Base-by-base conservation (phyloP, 2,329 filamentous ascomycete species). In the Xylariaceae sp. region DNA sequence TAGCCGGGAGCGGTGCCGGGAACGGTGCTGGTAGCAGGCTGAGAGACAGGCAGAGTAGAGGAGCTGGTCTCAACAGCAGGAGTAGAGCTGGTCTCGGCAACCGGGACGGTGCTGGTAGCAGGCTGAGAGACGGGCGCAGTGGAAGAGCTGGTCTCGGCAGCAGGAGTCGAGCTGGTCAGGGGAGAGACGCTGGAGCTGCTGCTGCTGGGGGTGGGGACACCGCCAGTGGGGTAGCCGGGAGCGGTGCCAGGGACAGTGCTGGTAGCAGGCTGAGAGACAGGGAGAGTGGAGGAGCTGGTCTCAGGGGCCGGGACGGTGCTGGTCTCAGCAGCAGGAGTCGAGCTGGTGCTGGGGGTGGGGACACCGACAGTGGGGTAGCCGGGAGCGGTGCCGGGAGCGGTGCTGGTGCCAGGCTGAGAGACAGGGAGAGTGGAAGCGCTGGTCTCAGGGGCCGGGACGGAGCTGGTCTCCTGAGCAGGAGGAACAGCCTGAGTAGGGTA, bases 161-260 rank as follows among this genome's bases (percentile, higher is more conserved):
- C 23, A 30, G 23, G 23, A 30, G 23, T 30, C 6, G 23, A 30
- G 23, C 23, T 30, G 23, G 23, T 30, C 23, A 30, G 23, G 4
- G 23, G 23, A 30, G 23, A 4, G 4, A 30, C 23, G 23, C 56
- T 35, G 9, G 55, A 48, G 48, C 23, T 49, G 17, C 57, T 53
- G 45, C 47, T 48, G 30, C 37, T 59, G 10, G 49, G 30, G 44
- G 58, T 44, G 15, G 56, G 23, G 15, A 8, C 15, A 59, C 8
- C 6, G 4, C 56, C 56, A 4, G 53, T 59, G 30, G 57, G 55
- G 52, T 60, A 57, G 17, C 55, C 59, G 10, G 51, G 52, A 34
- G 7, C 44, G 13, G 23, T 30, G 23, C 23, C 23, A 5, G 23
- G 23, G 5, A 30, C 23, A 5, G 23, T 30, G 23, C 23, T 30